These are phyloP conservation scores for Lignosus rhinocerotis DNA, from an alignment of 1,284 basidiomycete species.

Conservation along the genomic window DNA sequence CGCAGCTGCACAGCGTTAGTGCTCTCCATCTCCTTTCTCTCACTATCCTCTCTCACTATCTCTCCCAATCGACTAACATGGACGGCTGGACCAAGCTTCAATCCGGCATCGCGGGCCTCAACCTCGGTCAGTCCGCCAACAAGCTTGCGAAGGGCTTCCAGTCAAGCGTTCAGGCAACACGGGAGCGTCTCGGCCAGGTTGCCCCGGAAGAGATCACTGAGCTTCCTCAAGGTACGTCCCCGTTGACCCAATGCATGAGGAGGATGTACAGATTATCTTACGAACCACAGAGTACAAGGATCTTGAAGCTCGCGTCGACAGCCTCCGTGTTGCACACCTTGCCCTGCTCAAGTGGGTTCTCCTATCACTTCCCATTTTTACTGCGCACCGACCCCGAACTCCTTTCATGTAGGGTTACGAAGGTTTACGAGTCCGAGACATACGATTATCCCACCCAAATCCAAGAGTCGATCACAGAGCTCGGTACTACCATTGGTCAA, in stretches of 20 bases:
- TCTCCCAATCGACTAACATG: constrained; percentile 46
- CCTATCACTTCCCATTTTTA: neutral
- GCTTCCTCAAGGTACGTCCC: constrained; percentile 70
- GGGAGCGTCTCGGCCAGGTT: constrained; percentile 87
- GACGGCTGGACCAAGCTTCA: constrained; percentile 75
- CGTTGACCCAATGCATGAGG: neutral
- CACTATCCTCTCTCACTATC: neutral
- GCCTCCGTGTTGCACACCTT: constrained; percentile 80
- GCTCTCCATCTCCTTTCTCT: constrained; percentile 2
- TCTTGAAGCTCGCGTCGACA: constrained; percentile 93
- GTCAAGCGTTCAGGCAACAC: constrained; percentile 87
- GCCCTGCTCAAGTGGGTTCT: constrained; percentile 72
- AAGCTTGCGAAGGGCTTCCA: constrained; percentile 83
- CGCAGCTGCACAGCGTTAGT: constrained; percentile 19
- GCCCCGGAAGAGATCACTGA: constrained; percentile 94
- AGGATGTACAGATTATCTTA: neutral
- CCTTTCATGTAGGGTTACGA: constrained; percentile 61
- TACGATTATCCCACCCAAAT: constrained; percentile 89
- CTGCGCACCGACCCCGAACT: neutral
- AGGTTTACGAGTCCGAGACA: constrained; percentile 82
- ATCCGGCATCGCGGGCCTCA: constrained; percentile 57
- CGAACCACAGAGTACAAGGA: constrained; percentile 84
- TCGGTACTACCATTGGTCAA: constrained; percentile 74
- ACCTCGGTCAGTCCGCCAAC: constrained; percentile 68
- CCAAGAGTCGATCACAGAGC: constrained; percentile 72